A percentile compares a stretch with the other conserved stretches of the same genome.
Conservation (phyloP, 257 asterid genomes). For the Plantago elongata region DNA sequence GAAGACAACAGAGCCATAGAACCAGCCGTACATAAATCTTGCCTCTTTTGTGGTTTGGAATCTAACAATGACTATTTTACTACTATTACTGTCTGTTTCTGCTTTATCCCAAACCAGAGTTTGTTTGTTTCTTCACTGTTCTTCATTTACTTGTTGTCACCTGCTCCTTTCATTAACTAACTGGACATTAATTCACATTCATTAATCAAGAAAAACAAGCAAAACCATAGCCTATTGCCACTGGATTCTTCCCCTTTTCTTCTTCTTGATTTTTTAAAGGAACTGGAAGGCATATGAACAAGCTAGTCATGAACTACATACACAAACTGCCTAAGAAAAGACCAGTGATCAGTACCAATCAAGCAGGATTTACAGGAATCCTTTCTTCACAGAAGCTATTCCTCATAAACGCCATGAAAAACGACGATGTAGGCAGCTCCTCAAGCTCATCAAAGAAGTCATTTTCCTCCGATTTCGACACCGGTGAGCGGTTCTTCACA, state of each 20-base stretch:
- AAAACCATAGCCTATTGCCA: conserved; percentile 16
- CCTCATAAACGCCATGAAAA: conserved; percentile 43
- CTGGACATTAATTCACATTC: conserved; percentile 13
- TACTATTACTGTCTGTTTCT: conserved; percentile 16
- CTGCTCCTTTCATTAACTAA: background rate
- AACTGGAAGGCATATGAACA: conserved; percentile 22
- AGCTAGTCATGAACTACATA: conserved; percentile 2
- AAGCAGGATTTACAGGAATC: conserved; percentile 38
- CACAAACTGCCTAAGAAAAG: background rate
- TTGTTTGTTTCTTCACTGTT: conserved; percentile 1
- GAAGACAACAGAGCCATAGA: conserved; percentile 11
- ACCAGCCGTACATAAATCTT: conserved; percentile 20
- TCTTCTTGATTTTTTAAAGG: background rate
- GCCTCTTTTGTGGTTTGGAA: conserved; percentile 7
- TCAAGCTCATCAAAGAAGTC: conserved; percentile 75
- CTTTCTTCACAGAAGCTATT: conserved; percentile 40
- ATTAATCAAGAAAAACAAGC: conserved; percentile 17
- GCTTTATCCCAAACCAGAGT: background rate
- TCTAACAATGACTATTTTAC: background rate
- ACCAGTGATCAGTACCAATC: background rate
- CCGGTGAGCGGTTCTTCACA: conserved; percentile 11
- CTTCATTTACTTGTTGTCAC: background rate
- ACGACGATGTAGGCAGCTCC: conserved; percentile 60
- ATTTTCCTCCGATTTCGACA: conserved; percentile 43
- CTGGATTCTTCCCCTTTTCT: background rate